Conservation (phyloP, 495 filamentous ascomycete species). For the Aspergillus saccharolyticus region DNA sequence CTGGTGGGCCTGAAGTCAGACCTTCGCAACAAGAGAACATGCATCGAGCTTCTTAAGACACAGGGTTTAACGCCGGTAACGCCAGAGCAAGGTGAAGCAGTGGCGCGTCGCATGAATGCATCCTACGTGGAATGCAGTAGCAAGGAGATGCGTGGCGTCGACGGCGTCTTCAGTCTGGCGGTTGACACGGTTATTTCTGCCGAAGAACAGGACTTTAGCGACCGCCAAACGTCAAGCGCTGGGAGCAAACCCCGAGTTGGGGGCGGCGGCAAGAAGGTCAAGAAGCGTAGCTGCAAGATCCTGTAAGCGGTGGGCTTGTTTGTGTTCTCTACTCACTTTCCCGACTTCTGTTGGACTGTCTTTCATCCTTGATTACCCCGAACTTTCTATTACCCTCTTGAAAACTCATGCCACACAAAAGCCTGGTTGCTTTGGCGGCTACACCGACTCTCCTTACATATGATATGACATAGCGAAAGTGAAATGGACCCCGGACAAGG, state of each 20-base stretch:
- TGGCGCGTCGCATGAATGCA: constrained; percentile 88
- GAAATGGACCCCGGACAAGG: constrained; percentile 23
- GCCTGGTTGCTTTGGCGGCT: constrained; percentile 42
- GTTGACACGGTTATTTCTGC: constrained; percentile 73
- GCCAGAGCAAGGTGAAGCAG: constrained; percentile 77
- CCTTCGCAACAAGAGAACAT: constrained; percentile 86
- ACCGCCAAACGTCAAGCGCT: constrained; percentile 16
- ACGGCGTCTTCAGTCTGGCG: constrained; percentile 88
- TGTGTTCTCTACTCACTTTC: constrained; percentile 1
- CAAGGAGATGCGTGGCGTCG: constrained; percentile 93
- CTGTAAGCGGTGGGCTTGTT: constrained; percentile 41
- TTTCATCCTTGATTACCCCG: neutral
- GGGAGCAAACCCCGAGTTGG: constrained; percentile 27
- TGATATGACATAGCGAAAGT: constrained; percentile 25
- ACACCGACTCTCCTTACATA: constrained; percentile 21
- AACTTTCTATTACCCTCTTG: neutral
- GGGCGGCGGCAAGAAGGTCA: constrained; percentile 42
- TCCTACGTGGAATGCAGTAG: constrained; percentile 96
- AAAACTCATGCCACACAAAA: constrained; percentile 13
- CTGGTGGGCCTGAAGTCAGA: constrained; percentile 96
- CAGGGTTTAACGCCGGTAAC: constrained; percentile 95
- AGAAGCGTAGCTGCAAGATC: constrained; percentile 69
- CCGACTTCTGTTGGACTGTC: neutral
- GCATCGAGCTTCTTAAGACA: constrained; percentile 96
- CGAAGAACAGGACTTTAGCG: constrained; percentile 38